Evolutionary conservation across 1,139 yeast species (phyloP).

Genomic region (Suhomyces bolitotheri): DNA sequence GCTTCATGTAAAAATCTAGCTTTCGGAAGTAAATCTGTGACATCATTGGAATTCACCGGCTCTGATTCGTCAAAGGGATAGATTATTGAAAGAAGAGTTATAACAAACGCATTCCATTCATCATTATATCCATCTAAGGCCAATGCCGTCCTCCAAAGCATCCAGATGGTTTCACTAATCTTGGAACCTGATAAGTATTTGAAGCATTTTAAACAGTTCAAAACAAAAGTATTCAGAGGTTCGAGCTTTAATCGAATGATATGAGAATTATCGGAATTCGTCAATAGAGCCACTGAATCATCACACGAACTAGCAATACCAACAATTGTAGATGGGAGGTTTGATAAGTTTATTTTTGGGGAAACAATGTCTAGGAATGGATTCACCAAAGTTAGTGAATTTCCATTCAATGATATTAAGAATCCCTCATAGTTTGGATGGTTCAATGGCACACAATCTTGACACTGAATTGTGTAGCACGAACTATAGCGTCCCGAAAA

Average conservation of each 20-base stretch:
- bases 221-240: slow-evolving; percentile 49
- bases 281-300: slow-evolving; percentile 28
- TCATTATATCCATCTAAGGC: slow-evolving; percentile 40
- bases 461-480: slow-evolving; percentile 36
- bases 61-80: slow-evolving; percentile 39
- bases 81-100: slow-evolving; percentile 50
- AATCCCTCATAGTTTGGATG: slow-evolving; percentile 39
- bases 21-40: slow-evolving; percentile 41
- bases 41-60: slow-evolving; percentile 26
- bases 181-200: slow-evolving; percentile 58
- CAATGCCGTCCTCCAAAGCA: slow-evolving; percentile 64
- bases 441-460: slow-evolving; percentile 43
- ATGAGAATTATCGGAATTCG: slow-evolving; percentile 26
- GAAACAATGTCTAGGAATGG: slow-evolving; percentile 66
- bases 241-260: slow-evolving; percentile 39
- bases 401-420: slow-evolving; percentile 38
- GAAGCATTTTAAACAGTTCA: slow-evolving; percentile 49
- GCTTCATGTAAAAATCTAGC: slow-evolving; percentile 35
- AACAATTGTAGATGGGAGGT: slow-evolving; percentile 19
- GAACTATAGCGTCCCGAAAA: slow-evolving; percentile 35
- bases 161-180: slow-evolving; percentile 57
- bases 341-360: slow-evolving; percentile 32
- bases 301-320: slow-evolving; percentile 32
- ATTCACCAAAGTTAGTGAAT: slow-evolving; percentile 49
- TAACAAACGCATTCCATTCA: slow-evolving; percentile 66